Evolutionary conservation across 805 yeast species (phyloP), one percentile per base, ranked within the genome.

Genomic region (Candida qinlingensis): DNA sequence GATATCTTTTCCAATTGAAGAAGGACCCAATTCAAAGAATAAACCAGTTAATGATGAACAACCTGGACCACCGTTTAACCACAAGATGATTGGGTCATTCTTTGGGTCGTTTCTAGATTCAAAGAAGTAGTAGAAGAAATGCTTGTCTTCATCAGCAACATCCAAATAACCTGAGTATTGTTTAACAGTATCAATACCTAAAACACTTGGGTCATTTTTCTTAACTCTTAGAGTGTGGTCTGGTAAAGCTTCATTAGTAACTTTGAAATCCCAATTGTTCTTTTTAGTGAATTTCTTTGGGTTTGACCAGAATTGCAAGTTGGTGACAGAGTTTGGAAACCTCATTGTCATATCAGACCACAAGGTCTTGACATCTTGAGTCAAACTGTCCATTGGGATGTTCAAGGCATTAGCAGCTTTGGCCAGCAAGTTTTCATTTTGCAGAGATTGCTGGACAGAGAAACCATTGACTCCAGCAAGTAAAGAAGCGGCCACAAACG

Each of bases 51-150:
- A 69, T 9, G 96, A 87, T 12, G 95, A 86, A 69, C 96, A 89
- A 4, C 97, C 97, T 40, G 97, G 96, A 13, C 97, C 97, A 58
- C 97, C 97, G 63, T 89, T 89, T 63, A 89, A 75, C 96, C 97
- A 90, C 56, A 92, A 73, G 44, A 90, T 77, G 38, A 88, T 74
- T 1, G 96, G 96, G 67, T 88, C 96, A 51, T 75, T 86, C 54
- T 70, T 70, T n/a, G 96, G 96, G 66, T 87, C 91, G 64, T 84
- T 85, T 74, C 96, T 80, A 51, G 92, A 83, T 68, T 89, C 96
- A 60, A 89, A 90, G 62, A 83, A 84, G 91, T 94, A 75, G 61
- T 72, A 77, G 71, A 87, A 88, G 64, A 88, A 83, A 69, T 89
- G 97, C 70, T 89, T 89, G 63, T 88, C 97, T 56, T 83, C 88